Evolutionary conservation across 768 basidiomycete genomes (phyloP).

Genomic region (Boletus bicolor): DNA sequence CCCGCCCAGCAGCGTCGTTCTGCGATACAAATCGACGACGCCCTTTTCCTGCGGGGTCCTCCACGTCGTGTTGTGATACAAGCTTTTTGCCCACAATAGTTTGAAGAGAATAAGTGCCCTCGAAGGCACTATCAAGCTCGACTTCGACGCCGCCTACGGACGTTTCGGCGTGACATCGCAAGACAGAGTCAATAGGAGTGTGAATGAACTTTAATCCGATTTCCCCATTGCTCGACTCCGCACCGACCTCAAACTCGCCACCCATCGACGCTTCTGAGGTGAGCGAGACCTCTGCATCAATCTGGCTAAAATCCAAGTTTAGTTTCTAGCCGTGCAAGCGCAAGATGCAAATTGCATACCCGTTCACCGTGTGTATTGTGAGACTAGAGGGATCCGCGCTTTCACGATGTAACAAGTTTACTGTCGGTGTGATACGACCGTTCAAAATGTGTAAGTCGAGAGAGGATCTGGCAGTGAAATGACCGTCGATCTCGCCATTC

Average conservation of each 20-base stretch:
- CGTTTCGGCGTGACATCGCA: slow-evolving; percentile 32
- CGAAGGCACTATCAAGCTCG: slow-evolving; percentile 37
- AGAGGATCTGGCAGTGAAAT: slow-evolving; percentile 35
- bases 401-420: slow-evolving; percentile 34
- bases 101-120: slow-evolving; percentile 38
- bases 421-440: slow-evolving; percentile 36
- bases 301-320: slow-evolving; percentile 13
- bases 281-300: slow-evolving; percentile 29
- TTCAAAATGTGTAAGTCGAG: slow-evolving; percentile 41
- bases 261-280: slow-evolving; percentile 27
- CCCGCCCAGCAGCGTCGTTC: neutral
- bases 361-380: slow-evolving; percentile 39
- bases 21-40: slow-evolving; percentile 30
- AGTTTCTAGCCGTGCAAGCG: neutral
- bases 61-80: slow-evolving; percentile 23
- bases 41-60: slow-evolving; percentile 35
- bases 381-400: slow-evolving; percentile 28
- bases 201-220: slow-evolving; percentile 29
- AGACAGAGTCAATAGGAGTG: slow-evolving; percentile 35
- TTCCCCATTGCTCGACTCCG: slow-evolving; percentile 29
- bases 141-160: slow-evolving; percentile 26
- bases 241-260: slow-evolving; percentile 33
- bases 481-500: slow-evolving; percentile 47
- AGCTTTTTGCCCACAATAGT: slow-evolving; percentile 22
- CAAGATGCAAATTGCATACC: slow-evolving; percentile 29